phyloP scores from a whole-genome alignment of 345 rosid genomes.

The Combretum micranthum region DNA sequence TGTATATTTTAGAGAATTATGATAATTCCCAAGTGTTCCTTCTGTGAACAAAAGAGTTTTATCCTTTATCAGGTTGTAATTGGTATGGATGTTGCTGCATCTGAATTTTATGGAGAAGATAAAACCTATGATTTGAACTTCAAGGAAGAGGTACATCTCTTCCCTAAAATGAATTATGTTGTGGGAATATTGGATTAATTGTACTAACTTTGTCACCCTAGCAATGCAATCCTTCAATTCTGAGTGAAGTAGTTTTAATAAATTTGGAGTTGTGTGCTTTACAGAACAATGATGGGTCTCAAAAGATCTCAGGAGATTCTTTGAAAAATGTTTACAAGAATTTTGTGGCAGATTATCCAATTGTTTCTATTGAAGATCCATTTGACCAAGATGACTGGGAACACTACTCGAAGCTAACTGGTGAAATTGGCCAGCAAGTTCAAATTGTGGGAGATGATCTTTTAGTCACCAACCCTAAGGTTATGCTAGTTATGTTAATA shows the following conservation, averaged over 20 bases:
- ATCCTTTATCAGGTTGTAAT: constrained; percentile 61
- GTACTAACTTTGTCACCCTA: neutral
- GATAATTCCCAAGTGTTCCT: neutral
- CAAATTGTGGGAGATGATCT: constrained; percentile 99
- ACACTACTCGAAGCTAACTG: constrained; percentile 69
- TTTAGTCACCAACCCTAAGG: constrained; percentile 97
- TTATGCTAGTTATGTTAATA: constrained; percentile 1
- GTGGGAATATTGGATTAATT: neutral
- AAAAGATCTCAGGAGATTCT: constrained; percentile 81
- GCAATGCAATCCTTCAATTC: neutral
- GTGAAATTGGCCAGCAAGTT: constrained; percentile 64
- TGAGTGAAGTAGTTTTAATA: neutral
- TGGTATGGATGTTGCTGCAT: constrained; percentile 99
- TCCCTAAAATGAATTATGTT: neutral
- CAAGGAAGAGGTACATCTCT: constrained; percentile 58
- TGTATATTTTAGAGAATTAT: neutral
- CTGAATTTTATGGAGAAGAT: constrained; percentile 78
- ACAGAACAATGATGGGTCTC: constrained; percentile 79
- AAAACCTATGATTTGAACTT: constrained; percentile 83
- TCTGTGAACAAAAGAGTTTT: neutral
- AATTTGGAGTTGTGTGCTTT: constrained; percentile 3
- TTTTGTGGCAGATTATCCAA: constrained; percentile 78
- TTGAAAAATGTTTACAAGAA: constrained; percentile 89
- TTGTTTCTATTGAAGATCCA: constrained; percentile 94
- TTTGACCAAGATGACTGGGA: constrained; percentile 99